These are phyloP conservation scores for Petrea volubilis DNA, from an alignment of 257 asterid genomes.

Conservation along the genomic window DNA sequence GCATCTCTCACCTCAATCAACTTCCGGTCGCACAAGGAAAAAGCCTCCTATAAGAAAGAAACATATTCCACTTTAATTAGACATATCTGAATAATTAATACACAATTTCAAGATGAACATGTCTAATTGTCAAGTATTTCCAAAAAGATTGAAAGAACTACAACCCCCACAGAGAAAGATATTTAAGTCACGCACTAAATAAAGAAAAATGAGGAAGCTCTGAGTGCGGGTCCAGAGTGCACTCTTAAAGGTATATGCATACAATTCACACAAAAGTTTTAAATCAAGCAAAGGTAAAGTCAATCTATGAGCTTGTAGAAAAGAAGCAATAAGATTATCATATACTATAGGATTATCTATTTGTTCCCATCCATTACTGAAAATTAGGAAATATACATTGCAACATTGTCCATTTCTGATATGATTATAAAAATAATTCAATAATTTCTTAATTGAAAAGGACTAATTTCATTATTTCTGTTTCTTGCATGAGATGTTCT, in stretches of 20 bases:
- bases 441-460: not conserved
- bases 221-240: not conserved
- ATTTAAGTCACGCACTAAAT: not conserved
- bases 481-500: not conserved
- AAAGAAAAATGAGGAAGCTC: not conserved
- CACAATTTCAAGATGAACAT: not conserved
- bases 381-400: not conserved
- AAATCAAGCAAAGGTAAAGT: not conserved
- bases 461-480: not conserved
- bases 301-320: not conserved
- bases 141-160: slow-evolving; percentile 1
- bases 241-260: not conserved
- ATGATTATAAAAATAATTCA: not conserved
- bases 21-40: slow-evolving; percentile 80
- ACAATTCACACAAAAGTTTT: not conserved
- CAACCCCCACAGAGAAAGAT: not conserved
- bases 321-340: not conserved
- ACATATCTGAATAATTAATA: not conserved
- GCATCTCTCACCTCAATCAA: slow-evolving; percentile 63
- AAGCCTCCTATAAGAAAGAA: slow-evolving; percentile 75
- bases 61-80: slow-evolving; percentile 13
- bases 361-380: not conserved
- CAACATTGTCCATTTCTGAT: not conserved
- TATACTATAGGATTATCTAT: slow-evolving; percentile 6
- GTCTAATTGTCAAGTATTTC: not conserved